Evolutionary conservation across 176 grass and related monocot genomes (phyloP).

Genomic region (Saccharum spontaneum): DNA sequence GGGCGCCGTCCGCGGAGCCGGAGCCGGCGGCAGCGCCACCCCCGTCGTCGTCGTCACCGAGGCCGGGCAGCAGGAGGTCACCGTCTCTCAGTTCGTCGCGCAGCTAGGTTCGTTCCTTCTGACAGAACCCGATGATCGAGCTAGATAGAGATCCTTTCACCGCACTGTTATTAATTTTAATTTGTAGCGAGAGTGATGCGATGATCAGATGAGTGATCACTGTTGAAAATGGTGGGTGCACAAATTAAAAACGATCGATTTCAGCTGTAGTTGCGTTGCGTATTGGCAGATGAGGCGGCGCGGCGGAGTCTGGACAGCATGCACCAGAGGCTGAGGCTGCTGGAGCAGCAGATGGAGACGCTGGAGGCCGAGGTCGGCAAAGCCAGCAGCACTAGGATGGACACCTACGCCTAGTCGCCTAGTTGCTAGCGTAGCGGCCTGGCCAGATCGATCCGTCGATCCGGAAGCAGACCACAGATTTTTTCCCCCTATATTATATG

Average conservation of each 20-base stretch:
- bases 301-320: conserved; percentile 58
- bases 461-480: background rate
- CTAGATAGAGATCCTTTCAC: background rate
- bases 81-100: conserved; percentile 44
- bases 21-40: background rate
- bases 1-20: background rate
- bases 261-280: background rate
- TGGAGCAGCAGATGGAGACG: conserved; percentile 87
- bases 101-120: conserved; percentile 39
- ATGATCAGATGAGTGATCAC: background rate
- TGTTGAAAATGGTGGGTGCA: background rate
- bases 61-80: conserved; percentile 20
- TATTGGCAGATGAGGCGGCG: conserved; percentile 49
- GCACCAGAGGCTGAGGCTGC: conserved; percentile 59
- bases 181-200: background rate
- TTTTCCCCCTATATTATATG: background rate
- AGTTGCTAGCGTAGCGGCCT: background rate
- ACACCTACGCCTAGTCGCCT: background rate
- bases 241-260: background rate
- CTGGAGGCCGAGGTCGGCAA: conserved; percentile 76
- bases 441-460: background rate
- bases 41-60: background rate
- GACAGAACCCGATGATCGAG: background rate
- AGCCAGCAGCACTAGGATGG: conserved; percentile 29
- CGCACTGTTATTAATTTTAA: background rate